Conservation (phyloP, 495 filamentous ascomycete species). For the Arthonia radiata region DNA sequence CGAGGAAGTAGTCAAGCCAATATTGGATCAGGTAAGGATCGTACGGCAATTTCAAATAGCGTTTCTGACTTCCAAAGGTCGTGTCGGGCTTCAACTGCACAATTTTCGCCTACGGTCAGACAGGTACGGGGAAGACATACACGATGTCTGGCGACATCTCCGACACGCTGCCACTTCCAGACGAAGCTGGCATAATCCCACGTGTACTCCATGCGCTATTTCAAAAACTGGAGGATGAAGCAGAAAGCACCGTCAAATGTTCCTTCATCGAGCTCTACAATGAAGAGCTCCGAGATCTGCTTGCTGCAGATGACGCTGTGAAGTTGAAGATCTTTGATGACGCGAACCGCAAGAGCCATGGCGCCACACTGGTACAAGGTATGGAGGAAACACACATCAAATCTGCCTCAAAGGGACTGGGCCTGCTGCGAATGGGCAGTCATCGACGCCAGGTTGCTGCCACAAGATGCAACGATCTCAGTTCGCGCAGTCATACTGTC, state of each 20-base stretch:
- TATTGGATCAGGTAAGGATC: slow-evolving; percentile 60
- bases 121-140: slow-evolving; percentile 94
- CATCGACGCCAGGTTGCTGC: slow-evolving; percentile 87
- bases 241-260: slow-evolving; percentile 79
- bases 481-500: slow-evolving; percentile 83
- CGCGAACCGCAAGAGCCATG: slow-evolving; percentile 45
- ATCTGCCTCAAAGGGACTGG: slow-evolving; percentile 59
- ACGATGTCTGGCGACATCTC: slow-evolving; percentile 98
- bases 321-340: slow-evolving; percentile 96
- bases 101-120: slow-evolving; percentile 95
- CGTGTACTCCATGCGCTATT: slow-evolving; percentile 72
- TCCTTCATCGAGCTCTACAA: slow-evolving; percentile 98
- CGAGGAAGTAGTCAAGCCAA: slow-evolving; percentile 78
- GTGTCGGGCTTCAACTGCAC: slow-evolving; percentile 93
- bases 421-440: slow-evolving; percentile 70
- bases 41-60: neutral
- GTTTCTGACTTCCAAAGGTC: slow-evolving; percentile 32
- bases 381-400: slow-evolving; percentile 93
- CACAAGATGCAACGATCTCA: slow-evolving; percentile 94
- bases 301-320: slow-evolving; percentile 50
- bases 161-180: slow-evolving; percentile 58
- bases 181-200: slow-evolving; percentile 84
- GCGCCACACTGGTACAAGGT: slow-evolving; percentile 68
- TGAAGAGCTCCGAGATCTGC: slow-evolving; percentile 76
- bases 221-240: slow-evolving; percentile 56